Base-by-base conservation (phyloP, 768 basidiomycete species). In the Hygrocybe coccinea region DNA sequence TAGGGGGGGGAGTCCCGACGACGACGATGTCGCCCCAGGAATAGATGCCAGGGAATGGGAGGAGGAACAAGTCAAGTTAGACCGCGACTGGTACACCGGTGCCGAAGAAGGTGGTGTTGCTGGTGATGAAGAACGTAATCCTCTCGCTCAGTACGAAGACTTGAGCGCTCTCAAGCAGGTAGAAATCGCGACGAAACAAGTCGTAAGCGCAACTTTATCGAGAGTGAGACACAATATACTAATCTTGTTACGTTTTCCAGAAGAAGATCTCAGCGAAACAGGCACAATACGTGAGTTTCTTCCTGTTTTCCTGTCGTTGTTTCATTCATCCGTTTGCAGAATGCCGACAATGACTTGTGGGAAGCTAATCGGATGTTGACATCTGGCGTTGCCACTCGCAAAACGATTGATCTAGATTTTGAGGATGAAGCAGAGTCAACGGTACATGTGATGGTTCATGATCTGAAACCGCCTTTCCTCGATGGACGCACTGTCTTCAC, bases 261-360 rank as follows among this genome's bases (percentile, higher is more conserved):
- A 93, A 87, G 74, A 88, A 87, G 72, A 83, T 97, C 15, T 95
- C 94, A 1, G 97, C 97, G 4, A 79, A 87, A 55, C 95, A 98
- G 70, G 95, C 95, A 0, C 95, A 97, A 84, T 97, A 94, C 68
- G 92, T 94, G 62, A 63, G 89, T 75, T 4, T 1, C 17, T 47
- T 35, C 3, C n/a, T n/a, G 14, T 5, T 9, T 36, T 10, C 5
- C 10, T 22, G 38, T 35, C 17, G 11, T 3, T 21, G 3, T 19
- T 4, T 24, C 15, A 24, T 8, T 39, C 63, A 63, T 34, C 8
- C 59, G 5, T 17, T 7, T 56, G 3, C 65, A 95, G 91, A 97
- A 98, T 64, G 92, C 92, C 21, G 97, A 99, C 69, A 98, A 97
- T 64, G 97, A 99, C 64, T 75, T 95, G 10, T 99, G 97, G 97